phyloP scores from a whole-genome alignment of 345 rosid species.

The Orychophragmus violaceus region DNA sequence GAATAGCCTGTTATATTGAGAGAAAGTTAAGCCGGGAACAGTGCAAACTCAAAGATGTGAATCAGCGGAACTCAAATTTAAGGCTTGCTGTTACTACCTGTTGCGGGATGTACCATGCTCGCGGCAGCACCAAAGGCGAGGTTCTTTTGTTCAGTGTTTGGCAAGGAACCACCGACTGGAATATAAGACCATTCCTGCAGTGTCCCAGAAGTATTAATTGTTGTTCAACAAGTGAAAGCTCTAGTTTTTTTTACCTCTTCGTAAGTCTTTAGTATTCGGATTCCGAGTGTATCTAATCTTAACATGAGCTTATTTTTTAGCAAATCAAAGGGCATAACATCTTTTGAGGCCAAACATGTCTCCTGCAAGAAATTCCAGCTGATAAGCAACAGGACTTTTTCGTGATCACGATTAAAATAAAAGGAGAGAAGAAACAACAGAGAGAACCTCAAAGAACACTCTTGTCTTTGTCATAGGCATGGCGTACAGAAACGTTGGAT shows the following conservation, averaged over 20 bases:
- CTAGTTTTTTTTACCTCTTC: constrained; percentile 59
- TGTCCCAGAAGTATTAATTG: background rate
- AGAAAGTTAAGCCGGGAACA: background rate
- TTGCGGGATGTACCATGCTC: constrained; percentile 97
- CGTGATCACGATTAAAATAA: background rate
- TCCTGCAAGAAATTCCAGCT: constrained; percentile 47
- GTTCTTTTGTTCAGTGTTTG: constrained; percentile 81
- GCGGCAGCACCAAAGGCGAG: constrained; percentile 99
- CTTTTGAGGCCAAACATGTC: constrained; percentile 95
- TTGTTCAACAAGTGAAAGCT: background rate
- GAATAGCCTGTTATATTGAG: constrained; percentile 63
- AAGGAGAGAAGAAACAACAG: background rate
- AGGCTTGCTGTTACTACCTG: constrained; percentile 42
- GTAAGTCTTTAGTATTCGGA: constrained; percentile 55
- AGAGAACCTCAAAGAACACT: constrained; percentile 82
- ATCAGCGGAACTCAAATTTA: background rate
- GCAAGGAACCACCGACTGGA: constrained; percentile 96
- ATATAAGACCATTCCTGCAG: constrained; percentile 96
- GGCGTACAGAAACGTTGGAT: constrained; percentile 86
- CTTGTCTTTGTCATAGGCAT: constrained; percentile 84
- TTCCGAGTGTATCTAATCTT: constrained; percentile 72
- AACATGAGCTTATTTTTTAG: constrained; percentile 68
- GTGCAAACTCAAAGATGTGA: background rate
- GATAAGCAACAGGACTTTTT: constrained; percentile 12
- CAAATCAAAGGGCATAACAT: constrained; percentile 78